Evolutionary conservation across 1,139 yeast genomes (phyloP).

Genomic region (Kurtzmaniella quercitrusa): DNA sequence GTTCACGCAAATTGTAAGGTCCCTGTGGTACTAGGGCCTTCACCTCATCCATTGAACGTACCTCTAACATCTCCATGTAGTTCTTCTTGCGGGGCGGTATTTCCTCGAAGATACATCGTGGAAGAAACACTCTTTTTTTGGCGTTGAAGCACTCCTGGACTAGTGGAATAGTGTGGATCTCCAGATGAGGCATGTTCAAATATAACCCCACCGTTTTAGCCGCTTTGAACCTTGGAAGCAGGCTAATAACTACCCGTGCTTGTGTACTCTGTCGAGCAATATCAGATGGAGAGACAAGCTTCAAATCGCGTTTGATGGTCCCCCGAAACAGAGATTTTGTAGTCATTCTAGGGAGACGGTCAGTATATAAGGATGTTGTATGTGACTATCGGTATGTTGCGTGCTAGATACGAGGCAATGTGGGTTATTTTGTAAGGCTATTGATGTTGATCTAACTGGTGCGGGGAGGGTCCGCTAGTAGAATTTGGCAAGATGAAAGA

Average conservation of each 20-base stretch:
- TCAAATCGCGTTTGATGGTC: slow-evolving; percentile 2
- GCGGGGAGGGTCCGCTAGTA: no score
- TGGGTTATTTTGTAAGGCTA: no score
- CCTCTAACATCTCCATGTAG: slow-evolving; percentile 55
- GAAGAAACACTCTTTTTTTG: slow-evolving; percentile 46
- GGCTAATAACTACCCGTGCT: background rate
- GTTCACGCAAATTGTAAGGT: slow-evolving; percentile 65
- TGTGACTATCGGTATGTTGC: no score
- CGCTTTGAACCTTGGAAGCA: slow-evolving; percentile 31
- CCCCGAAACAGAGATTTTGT: slow-evolving; percentile 4
- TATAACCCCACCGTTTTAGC: slow-evolving; percentile 56
- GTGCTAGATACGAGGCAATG: no score
- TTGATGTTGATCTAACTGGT: no score
- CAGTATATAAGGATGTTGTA: no score
- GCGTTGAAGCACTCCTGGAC: slow-evolving; percentile 45
- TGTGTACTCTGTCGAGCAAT: background rate
- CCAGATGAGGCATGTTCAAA: slow-evolving; percentile 64
- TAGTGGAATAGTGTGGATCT: slow-evolving; percentile 51
- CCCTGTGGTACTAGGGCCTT: slow-evolving; percentile 59
- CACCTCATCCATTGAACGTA: slow-evolving; percentile 41
- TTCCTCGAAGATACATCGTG: slow-evolving; percentile 35
- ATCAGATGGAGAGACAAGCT: slow-evolving; percentile 2
- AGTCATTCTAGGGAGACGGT: background rate
- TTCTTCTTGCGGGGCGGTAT: slow-evolving; percentile 28
- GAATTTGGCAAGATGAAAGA: no score